Percentiles rank a stretch among this genome's conserved stretches.
Conservation (phyloP, 2,329 filamentous ascomycete genomes). For the Neonectria coccinea region DNA sequence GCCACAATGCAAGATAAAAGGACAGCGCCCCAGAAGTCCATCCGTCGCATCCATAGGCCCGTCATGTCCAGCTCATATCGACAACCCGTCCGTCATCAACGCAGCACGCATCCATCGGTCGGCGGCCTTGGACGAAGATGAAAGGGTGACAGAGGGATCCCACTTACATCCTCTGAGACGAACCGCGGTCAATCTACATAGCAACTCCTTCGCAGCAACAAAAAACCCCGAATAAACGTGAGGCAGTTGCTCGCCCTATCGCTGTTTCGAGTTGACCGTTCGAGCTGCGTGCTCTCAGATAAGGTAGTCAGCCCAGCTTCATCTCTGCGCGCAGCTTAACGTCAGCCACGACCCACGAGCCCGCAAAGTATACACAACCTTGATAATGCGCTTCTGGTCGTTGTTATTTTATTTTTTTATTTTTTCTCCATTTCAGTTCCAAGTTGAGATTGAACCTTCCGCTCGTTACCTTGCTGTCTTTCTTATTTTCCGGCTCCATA, state of each 20-base stretch:
- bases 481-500: neutral
- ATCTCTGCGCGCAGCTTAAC: constrained; percentile 11
- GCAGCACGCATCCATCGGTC: neutral
- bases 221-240: constrained; percentile 1
- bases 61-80: neutral
- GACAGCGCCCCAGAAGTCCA: neutral
- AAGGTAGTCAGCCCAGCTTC: neutral
- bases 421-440: constrained; percentile 3
- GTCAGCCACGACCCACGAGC: constrained; percentile 3
- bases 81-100: neutral
- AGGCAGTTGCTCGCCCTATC: neutral
- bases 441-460: constrained; percentile 10
- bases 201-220: neutral
- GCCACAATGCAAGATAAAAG: constrained; percentile 5
- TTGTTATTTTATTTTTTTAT: neutral
- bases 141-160: neutral
- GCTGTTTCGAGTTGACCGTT: constrained; percentile 12
- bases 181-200: neutral
- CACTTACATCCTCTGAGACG: neutral
- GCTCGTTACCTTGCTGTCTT: constrained; percentile 1
- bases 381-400: neutral
- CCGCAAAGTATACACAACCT: neutral
- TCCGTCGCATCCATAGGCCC: constrained; percentile 14
- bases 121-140: neutral
- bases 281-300: constrained; percentile 1